These are phyloP conservation scores for Candolleomyces eurysporus DNA, from an alignment of 768 basidiomycete species.

Conservation along the genomic window DNA sequence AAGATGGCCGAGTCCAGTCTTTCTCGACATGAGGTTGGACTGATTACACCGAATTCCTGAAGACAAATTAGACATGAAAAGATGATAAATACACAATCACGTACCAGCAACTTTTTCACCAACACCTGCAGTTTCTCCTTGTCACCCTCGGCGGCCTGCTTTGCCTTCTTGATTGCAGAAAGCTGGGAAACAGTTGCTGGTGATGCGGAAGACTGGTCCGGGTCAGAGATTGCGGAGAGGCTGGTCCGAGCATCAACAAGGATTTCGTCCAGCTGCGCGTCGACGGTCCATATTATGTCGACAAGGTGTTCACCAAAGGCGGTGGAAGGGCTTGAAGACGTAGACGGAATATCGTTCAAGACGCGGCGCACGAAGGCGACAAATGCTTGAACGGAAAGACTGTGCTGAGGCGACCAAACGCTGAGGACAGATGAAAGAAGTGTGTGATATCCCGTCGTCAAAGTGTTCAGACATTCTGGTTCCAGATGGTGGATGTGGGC, in stretches of 20 bases:
- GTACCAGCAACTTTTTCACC: constrained; percentile 61
- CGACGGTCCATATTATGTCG: constrained; percentile 81
- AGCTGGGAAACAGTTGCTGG: constrained; percentile 18
- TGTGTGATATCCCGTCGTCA: constrained; percentile 69
- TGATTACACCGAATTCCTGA: constrained; percentile 61
- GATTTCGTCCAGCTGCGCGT: constrained; percentile 73
- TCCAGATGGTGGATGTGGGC: constrained; percentile 61
- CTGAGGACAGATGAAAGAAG: constrained; percentile 58
- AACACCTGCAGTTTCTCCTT: constrained; percentile 57
- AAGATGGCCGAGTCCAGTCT: constrained; percentile 68
- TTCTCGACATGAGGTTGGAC: constrained; percentile 64
- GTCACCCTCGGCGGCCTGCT: constrained; percentile 58
- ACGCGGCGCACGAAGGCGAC: constrained; percentile 65
- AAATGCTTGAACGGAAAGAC: constrained; percentile 49
- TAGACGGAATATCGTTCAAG: constrained; percentile 61
- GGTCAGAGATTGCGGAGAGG: constrained; percentile 34
- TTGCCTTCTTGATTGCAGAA: constrained; percentile 43
- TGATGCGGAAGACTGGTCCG: constrained; percentile 21
- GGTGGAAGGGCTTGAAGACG: constrained; percentile 54
- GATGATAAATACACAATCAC: constrained; percentile 20
- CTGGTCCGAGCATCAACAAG: constrained; percentile 51
- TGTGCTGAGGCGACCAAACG: constrained; percentile 50
- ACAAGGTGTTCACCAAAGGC: constrained; percentile 69
- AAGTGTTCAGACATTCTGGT: constrained; percentile 48
- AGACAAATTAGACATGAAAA: constrained; percentile 6